These are phyloP conservation scores for Aspergillus baeticus DNA, from an alignment of 495 filamentous ascomycete genomes.

Conservation along the genomic window DNA sequence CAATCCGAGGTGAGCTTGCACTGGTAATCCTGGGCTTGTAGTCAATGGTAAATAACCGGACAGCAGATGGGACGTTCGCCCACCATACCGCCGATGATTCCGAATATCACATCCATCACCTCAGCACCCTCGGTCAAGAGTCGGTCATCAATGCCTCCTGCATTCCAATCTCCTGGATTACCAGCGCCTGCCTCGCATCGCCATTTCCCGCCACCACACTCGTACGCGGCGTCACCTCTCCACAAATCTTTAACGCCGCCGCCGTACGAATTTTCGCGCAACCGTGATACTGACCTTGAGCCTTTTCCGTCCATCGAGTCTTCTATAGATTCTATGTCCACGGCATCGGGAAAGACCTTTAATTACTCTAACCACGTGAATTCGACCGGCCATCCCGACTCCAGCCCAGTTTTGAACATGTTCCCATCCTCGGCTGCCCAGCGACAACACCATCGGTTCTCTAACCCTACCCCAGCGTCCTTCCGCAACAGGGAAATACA, in stretches of 20 bases:
- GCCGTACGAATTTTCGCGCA: conserved; percentile 60
- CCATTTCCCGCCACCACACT: conserved; percentile 61
- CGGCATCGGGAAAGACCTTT: conserved; percentile 60
- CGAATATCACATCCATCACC: conserved; percentile 44
- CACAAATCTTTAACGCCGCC: conserved; percentile 82
- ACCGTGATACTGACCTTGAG: conserved; percentile 57
- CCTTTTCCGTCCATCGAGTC: conserved; percentile 86
- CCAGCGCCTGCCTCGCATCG: conserved; percentile 45
- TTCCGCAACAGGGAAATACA: conserved; percentile 60
- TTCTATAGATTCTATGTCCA: conserved; percentile 55
- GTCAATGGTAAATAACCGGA: conserved; percentile 8
- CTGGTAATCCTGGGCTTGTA: neutral
- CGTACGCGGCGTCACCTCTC: conserved; percentile 81
- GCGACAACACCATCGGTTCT: conserved; percentile 49
- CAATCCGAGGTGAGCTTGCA: conserved; percentile 55
- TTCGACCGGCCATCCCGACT: conserved; percentile 47
- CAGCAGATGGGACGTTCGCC: conserved; percentile 62
- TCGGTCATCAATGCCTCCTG: conserved; percentile 77
- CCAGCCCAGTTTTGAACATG: conserved; percentile 47
- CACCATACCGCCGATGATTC: conserved; percentile 46
- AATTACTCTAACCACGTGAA: conserved; percentile 52
- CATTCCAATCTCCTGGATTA: conserved; percentile 39
- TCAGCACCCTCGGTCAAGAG: conserved; percentile 50
- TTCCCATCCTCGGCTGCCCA: conserved; percentile 37
- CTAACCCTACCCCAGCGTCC: conserved; percentile 45